Percentiles rank a stretch among this genome's conserved stretches.
Conservation (phyloP, 176 grass and related monocot species). For the Oropetium thomaeum region DNA sequence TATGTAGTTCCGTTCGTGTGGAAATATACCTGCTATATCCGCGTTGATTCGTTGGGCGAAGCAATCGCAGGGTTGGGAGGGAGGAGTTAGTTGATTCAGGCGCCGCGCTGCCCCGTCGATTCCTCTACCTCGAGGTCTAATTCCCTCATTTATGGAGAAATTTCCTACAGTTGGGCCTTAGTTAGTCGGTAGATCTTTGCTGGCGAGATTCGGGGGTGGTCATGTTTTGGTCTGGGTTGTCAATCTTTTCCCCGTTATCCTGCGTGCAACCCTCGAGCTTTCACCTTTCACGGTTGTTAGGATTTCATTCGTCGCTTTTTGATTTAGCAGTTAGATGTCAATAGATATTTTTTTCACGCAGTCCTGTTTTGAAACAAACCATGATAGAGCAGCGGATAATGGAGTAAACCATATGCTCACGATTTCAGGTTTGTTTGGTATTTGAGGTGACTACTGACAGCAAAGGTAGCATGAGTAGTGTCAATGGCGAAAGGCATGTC, state of each 20-base stretch:
- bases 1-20: not conserved
- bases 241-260: not conserved
- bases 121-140: not conserved
- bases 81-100: not conserved
- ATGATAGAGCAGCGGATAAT: not conserved
- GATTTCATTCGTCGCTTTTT: not conserved
- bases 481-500: slow-evolving; percentile 1
- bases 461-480: slow-evolving; percentile 39
- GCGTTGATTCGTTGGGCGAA: not conserved
- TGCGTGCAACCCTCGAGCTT: not conserved
- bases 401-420: not conserved
- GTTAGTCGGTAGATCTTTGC: not conserved
- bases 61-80: not conserved
- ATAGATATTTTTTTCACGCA: not conserved
- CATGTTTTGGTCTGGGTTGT: not conserved
- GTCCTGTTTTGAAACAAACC: not conserved
- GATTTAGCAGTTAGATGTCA: not conserved
- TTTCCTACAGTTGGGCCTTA: not conserved
- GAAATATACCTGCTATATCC: not conserved
- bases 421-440: slow-evolving; percentile 30
- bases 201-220: not conserved
- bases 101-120: not conserved
- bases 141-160: not conserved
- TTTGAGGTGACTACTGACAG: not conserved
- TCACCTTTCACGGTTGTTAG: not conserved